A percentile compares a stretch with the other conserved stretches of the same genome.
Conservation (phyloP, 805 yeast species). For the Saccharomyces eubayanus region DNA sequence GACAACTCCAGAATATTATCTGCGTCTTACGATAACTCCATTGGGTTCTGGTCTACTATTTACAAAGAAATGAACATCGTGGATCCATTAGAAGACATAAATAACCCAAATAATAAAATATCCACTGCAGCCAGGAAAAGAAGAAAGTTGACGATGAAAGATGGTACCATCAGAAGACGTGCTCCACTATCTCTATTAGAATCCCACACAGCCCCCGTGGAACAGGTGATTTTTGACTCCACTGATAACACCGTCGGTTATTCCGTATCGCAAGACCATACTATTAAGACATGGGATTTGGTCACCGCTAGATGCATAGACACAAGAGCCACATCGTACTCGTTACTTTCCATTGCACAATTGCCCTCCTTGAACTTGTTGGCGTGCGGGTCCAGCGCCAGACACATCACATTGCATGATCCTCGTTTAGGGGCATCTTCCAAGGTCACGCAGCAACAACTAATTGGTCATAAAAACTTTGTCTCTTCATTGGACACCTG, state of each 20-base stretch:
- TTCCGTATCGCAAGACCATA: conserved; percentile 92
- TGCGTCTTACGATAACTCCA: conserved; percentile 69
- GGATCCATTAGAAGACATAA: conserved; percentile 39
- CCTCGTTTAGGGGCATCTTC: conserved; percentile 61
- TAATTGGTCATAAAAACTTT: conserved; percentile 85
- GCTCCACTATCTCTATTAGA: conserved; percentile 73
- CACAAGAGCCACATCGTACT: conserved; percentile 77
- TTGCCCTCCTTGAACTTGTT: conserved; percentile 60
- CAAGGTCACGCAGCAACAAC: conserved; percentile 58
- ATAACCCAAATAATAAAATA: conserved; percentile 35
- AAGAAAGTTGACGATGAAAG: conserved; percentile 70
- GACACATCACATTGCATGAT: conserved; percentile 90
- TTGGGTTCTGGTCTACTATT: conserved; percentile 85
- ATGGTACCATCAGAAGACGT: conserved; percentile 67
- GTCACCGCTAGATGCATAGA: conserved; percentile 80
- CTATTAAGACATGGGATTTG: conserved; percentile 93
- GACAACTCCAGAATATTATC: conserved; percentile 60
- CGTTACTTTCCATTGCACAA: conserved; percentile 67
- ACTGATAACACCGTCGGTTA: conserved; percentile 76
- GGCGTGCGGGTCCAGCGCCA: conserved; percentile 95
- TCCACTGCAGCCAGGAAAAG: conserved; percentile 85
- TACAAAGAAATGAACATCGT: conserved; percentile 73
- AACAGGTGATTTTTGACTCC: conserved; percentile 67
- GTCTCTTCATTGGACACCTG: conserved; percentile 70
- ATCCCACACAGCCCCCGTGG: conserved; percentile 82